Conservation (phyloP, 345 rosid genomes). For the Hevea brasiliensis region DNA sequence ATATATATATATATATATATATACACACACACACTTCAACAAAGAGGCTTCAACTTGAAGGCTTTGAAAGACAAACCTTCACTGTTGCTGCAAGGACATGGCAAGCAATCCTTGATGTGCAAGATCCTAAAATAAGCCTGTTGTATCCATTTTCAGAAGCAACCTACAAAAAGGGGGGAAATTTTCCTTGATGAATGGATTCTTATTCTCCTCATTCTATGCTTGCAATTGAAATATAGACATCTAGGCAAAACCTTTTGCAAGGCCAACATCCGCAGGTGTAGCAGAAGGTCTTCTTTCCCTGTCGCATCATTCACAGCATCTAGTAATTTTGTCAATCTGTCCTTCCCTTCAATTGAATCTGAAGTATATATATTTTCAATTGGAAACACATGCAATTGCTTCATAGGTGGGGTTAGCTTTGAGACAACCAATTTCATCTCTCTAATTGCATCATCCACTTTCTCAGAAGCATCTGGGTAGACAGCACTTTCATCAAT, state of each 20-base stretch:
- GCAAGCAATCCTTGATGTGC: conserved; percentile 84
- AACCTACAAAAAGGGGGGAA: conserved; percentile 41
- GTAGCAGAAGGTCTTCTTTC: conserved; percentile 74
- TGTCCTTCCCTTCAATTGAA: conserved; percentile 46
- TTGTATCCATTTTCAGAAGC: conserved; percentile 76
- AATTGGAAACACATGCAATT: conserved; percentile 58
- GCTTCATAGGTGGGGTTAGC: conserved; percentile 62
- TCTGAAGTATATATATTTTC: conserved; percentile 53
- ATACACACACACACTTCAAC: not conserved
- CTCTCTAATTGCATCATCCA: conserved; percentile 40
- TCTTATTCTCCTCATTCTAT: not conserved
- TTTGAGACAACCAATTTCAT: conserved; percentile 45
- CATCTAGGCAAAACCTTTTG: conserved; percentile 59
- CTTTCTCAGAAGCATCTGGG: conserved; percentile 32
- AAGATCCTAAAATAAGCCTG: conserved; percentile 68
- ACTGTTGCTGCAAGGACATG: conserved; percentile 83
- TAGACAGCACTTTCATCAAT: conserved; percentile 58
- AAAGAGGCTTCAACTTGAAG: not conserved
- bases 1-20: too few relatives aligned
- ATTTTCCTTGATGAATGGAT: not conserved
- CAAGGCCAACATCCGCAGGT: conserved; percentile 61
- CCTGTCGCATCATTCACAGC: conserved; percentile 68
- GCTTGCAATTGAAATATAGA: not conserved
- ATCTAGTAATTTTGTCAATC: conserved; percentile 47
- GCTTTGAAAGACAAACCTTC: conserved; percentile 51